These are phyloP conservation scores for Imleria badia DNA, from an alignment of 768 basidiomycete species.

Conservation along the genomic window DNA sequence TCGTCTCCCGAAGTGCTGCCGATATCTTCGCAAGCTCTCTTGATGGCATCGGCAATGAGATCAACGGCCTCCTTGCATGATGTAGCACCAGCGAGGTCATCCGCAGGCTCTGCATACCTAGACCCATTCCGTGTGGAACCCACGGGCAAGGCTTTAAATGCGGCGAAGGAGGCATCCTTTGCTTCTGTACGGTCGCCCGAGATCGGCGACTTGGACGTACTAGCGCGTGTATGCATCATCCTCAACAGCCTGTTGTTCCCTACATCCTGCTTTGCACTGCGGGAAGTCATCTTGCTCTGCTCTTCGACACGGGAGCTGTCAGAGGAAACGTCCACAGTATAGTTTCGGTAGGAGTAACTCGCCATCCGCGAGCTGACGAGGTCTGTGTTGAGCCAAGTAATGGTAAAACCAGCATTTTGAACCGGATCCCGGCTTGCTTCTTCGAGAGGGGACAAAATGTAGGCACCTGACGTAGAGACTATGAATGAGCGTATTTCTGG, in stretches of 20 bases:
- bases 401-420: constrained; percentile 86
- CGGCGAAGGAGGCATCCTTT: constrained; percentile 53
- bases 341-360: constrained; percentile 86
- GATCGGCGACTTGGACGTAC: constrained; percentile 32
- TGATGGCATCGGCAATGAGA: constrained; percentile 69
- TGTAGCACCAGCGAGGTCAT: constrained; percentile 57
- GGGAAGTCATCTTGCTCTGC: background rate
- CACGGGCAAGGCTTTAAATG: constrained; percentile 80
- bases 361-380: constrained; percentile 70
- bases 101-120: constrained; percentile 54
- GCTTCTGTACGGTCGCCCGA: constrained; percentile 34
- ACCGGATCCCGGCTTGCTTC: constrained; percentile 84
- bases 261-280: background rate
- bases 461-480: constrained; percentile 61
- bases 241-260: constrained; percentile 27
- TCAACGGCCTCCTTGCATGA: constrained; percentile 80
- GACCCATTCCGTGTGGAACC: constrained; percentile 52
- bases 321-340: constrained; percentile 34
- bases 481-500: background rate
- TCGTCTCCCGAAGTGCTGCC: constrained; percentile 43
- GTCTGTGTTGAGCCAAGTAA: constrained; percentile 74
- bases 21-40: constrained; percentile 62
- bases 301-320: background rate
- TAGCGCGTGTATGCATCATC: constrained; percentile 23
- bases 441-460: constrained; percentile 91